These are phyloP conservation scores for Mrakiaceae sp. DNA, from an alignment of 1,284 basidiomycete genomes.

Conservation along the genomic window DNA sequence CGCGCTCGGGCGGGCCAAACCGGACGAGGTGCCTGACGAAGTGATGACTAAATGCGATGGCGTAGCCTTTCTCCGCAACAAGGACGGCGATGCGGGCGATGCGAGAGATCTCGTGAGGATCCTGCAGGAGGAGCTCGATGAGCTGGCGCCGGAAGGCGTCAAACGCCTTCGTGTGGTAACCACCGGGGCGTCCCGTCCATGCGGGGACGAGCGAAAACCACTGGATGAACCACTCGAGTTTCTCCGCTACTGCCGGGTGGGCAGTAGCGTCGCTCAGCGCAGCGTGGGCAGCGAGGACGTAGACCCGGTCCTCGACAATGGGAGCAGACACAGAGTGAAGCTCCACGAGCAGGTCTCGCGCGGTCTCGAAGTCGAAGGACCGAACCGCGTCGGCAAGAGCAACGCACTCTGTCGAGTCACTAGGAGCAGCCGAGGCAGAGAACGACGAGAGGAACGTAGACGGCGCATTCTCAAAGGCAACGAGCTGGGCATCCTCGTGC, in stretches of 20 bases:
- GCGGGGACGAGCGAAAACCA: conserved; percentile 10
- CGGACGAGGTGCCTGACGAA: background rate
- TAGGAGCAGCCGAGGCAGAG: too few relatives aligned
- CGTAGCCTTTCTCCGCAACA: conserved; percentile 12
- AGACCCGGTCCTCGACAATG: too few relatives aligned
- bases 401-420: too few relatives aligned
- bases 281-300: too few relatives aligned
- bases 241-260: background rate
- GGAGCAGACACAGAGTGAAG: too few relatives aligned
- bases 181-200: background rate
- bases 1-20: conserved; percentile 2
- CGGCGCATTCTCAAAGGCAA: too few relatives aligned
- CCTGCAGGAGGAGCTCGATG: background rate
- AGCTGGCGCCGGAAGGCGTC: background rate
- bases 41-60: background rate
- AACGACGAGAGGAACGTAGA: too few relatives aligned
- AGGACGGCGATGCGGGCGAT: conserved; percentile 7
- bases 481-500: too few relatives aligned
- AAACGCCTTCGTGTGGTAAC: background rate
- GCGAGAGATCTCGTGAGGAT: background rate
- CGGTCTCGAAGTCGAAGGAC: too few relatives aligned
- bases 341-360: too few relatives aligned
- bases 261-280: too few relatives aligned
- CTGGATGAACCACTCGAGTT: conserved; percentile 12
- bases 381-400: too few relatives aligned